Conservation (phyloP, 2,329 filamentous ascomycete genomes). For the Ophioceras dolichostomum region DNA sequence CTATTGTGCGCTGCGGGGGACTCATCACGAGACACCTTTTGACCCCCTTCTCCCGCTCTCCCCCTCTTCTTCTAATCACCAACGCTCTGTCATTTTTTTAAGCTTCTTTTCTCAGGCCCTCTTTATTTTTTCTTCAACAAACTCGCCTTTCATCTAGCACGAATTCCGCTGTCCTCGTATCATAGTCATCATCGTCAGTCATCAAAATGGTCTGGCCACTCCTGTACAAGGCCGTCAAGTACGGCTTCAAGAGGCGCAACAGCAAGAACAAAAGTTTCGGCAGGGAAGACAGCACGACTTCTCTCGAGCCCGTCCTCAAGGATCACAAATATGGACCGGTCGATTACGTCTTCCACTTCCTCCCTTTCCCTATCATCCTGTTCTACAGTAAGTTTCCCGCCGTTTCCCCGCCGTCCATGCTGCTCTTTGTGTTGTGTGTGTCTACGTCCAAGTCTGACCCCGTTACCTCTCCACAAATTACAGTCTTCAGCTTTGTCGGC, state of each 20-base stretch:
- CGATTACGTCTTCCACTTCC: slow-evolving; percentile 1
- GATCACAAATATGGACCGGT: not conserved
- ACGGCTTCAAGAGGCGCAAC: not conserved
- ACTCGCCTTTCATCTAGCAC: too few species aligned
- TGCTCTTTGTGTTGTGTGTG: not conserved
- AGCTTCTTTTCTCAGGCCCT: too few species aligned
- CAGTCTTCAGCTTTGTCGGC: slow-evolving; percentile 1
- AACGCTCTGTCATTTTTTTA: too few species aligned
- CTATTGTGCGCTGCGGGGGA: too few species aligned
- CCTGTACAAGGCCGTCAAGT: not conserved
- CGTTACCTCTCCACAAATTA: not conserved
- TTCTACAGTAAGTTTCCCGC: not conserved
- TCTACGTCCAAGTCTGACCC: not conserved
- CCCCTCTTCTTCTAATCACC: too few species aligned
- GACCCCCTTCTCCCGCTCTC: too few species aligned
- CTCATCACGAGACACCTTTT: too few species aligned
- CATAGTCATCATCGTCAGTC: not conserved
- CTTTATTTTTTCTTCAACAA: too few species aligned
- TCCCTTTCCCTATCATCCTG: not conserved
- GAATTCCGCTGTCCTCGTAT: not conserved
- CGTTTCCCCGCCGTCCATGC: not conserved
- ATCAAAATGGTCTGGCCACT: not conserved
- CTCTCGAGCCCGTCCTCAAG: not conserved
- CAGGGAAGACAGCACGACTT: too few species aligned
- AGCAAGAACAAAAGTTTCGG: too few species aligned